Conservation (phyloP, 139 green algal genomes). For the Nannochloris sp. region DNA sequence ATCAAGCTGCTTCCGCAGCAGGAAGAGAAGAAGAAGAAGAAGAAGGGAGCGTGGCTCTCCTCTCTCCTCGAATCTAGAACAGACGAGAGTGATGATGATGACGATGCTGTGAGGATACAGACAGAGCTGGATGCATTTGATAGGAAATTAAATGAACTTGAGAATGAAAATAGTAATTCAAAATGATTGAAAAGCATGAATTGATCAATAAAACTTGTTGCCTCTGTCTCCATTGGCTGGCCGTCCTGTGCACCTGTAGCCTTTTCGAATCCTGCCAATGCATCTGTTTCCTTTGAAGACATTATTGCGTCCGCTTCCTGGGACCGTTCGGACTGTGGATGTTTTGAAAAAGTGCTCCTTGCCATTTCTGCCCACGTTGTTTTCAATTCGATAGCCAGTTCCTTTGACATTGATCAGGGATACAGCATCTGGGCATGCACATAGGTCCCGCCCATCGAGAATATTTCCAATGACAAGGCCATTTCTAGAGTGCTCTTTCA, state of each 20-base stretch:
- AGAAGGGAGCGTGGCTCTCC: no score
- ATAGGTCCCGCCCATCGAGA: neutral
- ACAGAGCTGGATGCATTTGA: neutral
- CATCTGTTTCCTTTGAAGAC: slow-evolving; percentile 7
- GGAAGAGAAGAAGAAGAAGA: no score
- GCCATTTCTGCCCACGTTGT: slow-evolving; percentile 6
- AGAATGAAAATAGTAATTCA: neutral
- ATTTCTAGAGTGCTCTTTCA: slow-evolving; percentile 5
- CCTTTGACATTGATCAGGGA: slow-evolving; percentile 11
- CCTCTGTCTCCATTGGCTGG: neutral
- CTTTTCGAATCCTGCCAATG: slow-evolving; percentile 3
- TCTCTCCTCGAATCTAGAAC: neutral
- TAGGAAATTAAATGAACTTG: neutral
- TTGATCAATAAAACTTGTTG: no score
- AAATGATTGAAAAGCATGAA: no score
- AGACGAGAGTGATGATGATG: neutral
- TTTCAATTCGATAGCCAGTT: slow-evolving; percentile 5
- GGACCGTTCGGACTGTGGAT: neutral
- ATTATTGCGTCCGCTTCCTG: neutral
- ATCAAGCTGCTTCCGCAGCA: no score
- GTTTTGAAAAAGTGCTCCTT: slow-evolving; percentile 9
- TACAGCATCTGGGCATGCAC: neutral
- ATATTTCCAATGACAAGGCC: slow-evolving; percentile 8
- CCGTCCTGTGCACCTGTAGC: neutral
- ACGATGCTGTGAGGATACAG: neutral